A percentile compares a stretch with the other conserved stretches of the same genome.
phyloP scores from a whole-genome alignment of 768 basidiomycete species.

The Podaxis pistillaris region DNA sequence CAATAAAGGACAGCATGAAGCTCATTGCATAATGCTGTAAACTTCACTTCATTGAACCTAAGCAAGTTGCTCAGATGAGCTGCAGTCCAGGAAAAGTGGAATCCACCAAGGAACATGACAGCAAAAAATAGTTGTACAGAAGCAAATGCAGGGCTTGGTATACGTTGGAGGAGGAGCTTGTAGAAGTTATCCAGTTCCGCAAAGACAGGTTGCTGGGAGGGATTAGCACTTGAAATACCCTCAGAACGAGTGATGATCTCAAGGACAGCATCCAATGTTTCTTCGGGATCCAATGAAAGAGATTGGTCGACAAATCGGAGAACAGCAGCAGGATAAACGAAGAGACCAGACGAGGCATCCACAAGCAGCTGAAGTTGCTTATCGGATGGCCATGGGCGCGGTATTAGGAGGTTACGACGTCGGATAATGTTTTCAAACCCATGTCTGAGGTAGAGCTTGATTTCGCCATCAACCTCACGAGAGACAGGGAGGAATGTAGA shows the following conservation, averaged over 20 bases:
- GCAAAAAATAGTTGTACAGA: background rate
- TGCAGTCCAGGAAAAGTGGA: background rate
- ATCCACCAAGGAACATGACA: background rate
- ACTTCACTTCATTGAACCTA: background rate
- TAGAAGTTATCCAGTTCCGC: conserved; percentile 18
- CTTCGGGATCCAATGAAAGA: background rate
- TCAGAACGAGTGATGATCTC: background rate
- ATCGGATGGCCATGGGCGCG: conserved; percentile 10
- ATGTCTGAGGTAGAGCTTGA: background rate
- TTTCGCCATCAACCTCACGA: background rate
- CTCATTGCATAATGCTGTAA: background rate
- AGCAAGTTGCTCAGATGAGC: background rate
- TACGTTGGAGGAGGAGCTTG: conserved; percentile 10
- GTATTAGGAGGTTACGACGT: background rate
- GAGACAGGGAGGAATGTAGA: background rate
- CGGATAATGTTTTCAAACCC: background rate
- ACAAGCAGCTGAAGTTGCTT: conserved; percentile 15
- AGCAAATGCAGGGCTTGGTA: background rate
- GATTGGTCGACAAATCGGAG: conserved; percentile 24
- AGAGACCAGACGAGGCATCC: conserved; percentile 20
- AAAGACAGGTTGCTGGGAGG: background rate
- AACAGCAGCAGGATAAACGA: conserved; percentile 27
- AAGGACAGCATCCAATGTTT: background rate
- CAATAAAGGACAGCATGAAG: background rate
- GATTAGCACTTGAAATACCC: background rate